Evolutionary conservation across 1,284 basidiomycete genomes (phyloP), one percentile per base, ranked within the genome.

Genomic region (Ceratorhiza oryzae-sativae): DNA sequence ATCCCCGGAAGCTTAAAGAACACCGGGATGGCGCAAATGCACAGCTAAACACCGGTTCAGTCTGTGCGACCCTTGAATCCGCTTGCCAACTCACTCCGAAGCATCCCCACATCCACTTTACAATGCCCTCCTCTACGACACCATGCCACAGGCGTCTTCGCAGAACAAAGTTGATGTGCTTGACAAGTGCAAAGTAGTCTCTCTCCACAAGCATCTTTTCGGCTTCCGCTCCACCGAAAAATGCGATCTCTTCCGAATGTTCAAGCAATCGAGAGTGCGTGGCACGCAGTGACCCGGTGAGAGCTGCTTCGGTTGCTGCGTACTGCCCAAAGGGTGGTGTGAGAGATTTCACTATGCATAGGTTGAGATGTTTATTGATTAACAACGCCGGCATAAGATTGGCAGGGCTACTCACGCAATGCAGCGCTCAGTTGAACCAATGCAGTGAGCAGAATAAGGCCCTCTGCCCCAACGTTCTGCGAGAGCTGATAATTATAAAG

Each of bases 401-500:
- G 68, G 51, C 46, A 41, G 63, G 13, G 12, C 3, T 58, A 36
- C 18, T 27, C 34, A 86, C 93, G 82, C 20, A 96, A 81, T 2
- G 87, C 86, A 8, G 94, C 92, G 49, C 91, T 91, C 2, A 86
- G 81, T 78, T 98, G 95, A 5, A 98, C 93, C 23, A 96, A 81
- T 53, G 96, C 80, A 3, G 93, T 96, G 60, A 98, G 85, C 23
- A 93, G 83, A 45, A 98, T 84, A 8, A 98, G 84, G 18, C 95
- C 95, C 80, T 99, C 97, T 1, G 95, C 95, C 10, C 97, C 97
- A 41, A 98, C 94, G 76, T 96, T 97, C 75, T 90, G 89, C 13
- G 94, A 94, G 25, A 99, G 85, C 80, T 98, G 95, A 78, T 95
- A 97, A 81, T 98, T 98, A 84, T 98, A 99, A 18, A 99, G 82